These are phyloP conservation scores for Triticum timopheevii DNA, from an alignment of 176 grass and related monocot species.

Conservation along the genomic window DNA sequence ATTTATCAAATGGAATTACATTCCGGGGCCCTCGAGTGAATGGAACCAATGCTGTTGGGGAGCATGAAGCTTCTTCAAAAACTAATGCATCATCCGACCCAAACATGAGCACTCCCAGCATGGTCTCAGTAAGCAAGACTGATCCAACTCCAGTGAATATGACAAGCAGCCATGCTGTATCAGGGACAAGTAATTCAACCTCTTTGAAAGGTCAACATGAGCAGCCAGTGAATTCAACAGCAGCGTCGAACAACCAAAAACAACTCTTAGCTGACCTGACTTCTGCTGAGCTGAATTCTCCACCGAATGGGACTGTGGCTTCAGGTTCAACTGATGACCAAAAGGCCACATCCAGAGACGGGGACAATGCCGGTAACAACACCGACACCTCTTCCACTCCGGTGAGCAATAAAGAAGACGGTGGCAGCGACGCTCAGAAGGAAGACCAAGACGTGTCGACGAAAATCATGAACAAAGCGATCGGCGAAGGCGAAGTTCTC, in stretches of 20 bases:
- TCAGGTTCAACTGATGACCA: constrained; percentile 17
- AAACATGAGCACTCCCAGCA: not conserved
- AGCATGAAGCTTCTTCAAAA: not conserved
- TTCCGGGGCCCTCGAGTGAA: constrained; percentile 14
- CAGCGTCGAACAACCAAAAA: constrained; percentile 24
- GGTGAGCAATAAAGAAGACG: not conserved
- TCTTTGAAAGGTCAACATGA: constrained; percentile 35
- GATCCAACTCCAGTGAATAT: constrained; percentile 21
- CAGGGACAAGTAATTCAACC: constrained; percentile 32
- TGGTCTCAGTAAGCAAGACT: constrained; percentile 14
- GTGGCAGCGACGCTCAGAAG: not conserved
- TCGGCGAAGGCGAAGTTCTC: constrained; percentile 51
- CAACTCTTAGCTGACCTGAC: constrained; percentile 33
- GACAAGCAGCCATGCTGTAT: constrained; percentile 14
- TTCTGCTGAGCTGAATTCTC: constrained; percentile 33
- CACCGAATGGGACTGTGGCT: constrained; percentile 38
- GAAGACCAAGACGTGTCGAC: constrained; percentile 33
- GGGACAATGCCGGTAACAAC: not conserved
- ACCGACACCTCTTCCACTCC: not conserved
- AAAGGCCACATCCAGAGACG: constrained; percentile 19
- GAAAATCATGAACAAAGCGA: constrained; percentile 53
- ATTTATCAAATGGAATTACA: constrained; percentile 42
- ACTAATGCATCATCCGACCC: constrained; percentile 19
- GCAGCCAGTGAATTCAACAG: constrained; percentile 33
- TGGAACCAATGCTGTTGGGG: constrained; percentile 11